Percentiles rank a stretch among this genome's conserved stretches.
phyloP scores from a whole-genome alignment of 2,329 filamentous ascomycete species.

The Phoma herbarum region DNA sequence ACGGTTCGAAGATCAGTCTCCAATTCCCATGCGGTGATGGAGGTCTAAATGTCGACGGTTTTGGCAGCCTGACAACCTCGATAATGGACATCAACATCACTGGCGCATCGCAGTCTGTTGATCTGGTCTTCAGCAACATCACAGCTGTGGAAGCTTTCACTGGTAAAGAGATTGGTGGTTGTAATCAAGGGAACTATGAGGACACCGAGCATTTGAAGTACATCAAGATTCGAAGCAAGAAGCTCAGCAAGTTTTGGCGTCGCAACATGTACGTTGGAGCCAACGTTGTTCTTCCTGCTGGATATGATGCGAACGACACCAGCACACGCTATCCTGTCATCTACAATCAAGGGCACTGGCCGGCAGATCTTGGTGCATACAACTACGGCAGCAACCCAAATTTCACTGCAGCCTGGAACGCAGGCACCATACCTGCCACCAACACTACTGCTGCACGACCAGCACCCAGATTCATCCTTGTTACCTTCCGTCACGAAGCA shows the following conservation, averaged over 20 bases:
- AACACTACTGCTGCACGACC: slow-evolving; percentile 37
- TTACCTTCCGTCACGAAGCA: slow-evolving; percentile 51
- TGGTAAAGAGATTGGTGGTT: slow-evolving; percentile 50
- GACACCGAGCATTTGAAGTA: slow-evolving; percentile 47
- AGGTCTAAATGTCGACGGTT: slow-evolving; percentile 39
- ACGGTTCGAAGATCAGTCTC: slow-evolving; percentile 48
- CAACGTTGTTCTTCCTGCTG: slow-evolving; percentile 47
- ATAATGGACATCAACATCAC: slow-evolving; percentile 36
- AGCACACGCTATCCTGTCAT: slow-evolving; percentile 48
- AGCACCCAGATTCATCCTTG: slow-evolving; percentile 49
- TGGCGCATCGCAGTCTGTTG: slow-evolving; percentile 41
- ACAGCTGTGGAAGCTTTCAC: slow-evolving; percentile 34
- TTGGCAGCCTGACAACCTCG: slow-evolving; percentile 43
- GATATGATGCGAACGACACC: slow-evolving; percentile 45
- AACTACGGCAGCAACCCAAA: slow-evolving; percentile 25
- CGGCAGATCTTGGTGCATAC: slow-evolving; percentile 35
- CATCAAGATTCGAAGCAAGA: slow-evolving; percentile 51
- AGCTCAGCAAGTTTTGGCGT: slow-evolving; percentile 49
- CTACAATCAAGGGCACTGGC: slow-evolving; percentile 50
- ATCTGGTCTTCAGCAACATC: slow-evolving; percentile 44
- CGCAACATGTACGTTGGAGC: slow-evolving; percentile 51
- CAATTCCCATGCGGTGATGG: slow-evolving; percentile 52
- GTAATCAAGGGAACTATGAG: slow-evolving; percentile 51
- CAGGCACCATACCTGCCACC: slow-evolving; percentile 41
- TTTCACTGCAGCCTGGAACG: slow-evolving; percentile 44